Evolutionary conservation across 2,329 filamentous ascomycete species (phyloP).

Genomic region (Fusarium continuum): DNA sequence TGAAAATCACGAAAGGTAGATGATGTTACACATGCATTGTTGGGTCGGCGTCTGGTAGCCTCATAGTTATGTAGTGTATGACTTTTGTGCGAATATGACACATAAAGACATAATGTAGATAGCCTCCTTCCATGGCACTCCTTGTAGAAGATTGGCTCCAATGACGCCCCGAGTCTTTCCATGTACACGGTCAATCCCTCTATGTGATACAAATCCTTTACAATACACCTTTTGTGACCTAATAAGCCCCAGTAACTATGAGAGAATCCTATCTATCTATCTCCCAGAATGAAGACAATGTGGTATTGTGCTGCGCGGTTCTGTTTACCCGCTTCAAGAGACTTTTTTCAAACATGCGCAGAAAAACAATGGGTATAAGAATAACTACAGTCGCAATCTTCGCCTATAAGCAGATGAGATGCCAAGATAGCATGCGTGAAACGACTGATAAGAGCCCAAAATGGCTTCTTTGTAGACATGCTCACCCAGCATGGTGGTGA

Average conservation of each 20-base stretch:
- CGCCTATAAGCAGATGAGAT: constrained; percentile 2
- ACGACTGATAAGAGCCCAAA: constrained; percentile 14
- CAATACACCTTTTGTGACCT: background rate
- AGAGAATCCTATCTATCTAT: background rate
- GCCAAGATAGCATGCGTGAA: background rate
- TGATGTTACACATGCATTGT: constrained; percentile 23
- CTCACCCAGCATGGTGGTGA: background rate
- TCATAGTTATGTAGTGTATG: constrained; percentile 19
- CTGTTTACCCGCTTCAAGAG: constrained; percentile 18
- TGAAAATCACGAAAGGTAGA: constrained; percentile 9
- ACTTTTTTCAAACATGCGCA: background rate
- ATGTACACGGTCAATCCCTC: background rate
- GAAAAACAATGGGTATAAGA: constrained; percentile 15
- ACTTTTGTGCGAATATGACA: constrained; percentile 21
- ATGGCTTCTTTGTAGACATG: constrained; percentile 1
- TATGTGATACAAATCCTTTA: background rate
- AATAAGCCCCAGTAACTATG: background rate
- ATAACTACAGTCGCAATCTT: constrained; percentile 1
- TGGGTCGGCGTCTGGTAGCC: constrained; percentile 17
- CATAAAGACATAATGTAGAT: background rate
- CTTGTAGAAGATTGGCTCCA: background rate
- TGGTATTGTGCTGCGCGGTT: constrained; percentile 5
- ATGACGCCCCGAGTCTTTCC: background rate
- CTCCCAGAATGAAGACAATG: constrained; percentile 2
- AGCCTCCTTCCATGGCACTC: background rate